phyloP scores from a whole-genome alignment of 2,329 filamentous ascomycete species.

The Sphaerulina populicola region DNA sequence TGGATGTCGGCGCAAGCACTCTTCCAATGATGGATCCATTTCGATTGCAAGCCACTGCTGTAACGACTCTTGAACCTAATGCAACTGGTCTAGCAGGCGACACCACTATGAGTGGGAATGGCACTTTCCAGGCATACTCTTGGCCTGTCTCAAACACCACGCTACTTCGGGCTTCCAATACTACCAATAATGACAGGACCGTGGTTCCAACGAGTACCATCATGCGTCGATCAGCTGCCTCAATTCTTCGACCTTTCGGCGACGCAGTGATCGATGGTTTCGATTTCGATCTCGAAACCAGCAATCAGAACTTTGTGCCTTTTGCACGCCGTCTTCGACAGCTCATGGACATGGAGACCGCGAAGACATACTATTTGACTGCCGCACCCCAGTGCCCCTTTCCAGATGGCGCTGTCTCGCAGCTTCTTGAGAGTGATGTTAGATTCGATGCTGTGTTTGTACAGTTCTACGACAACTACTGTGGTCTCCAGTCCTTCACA shows the following conservation, averaged over 20 bases:
- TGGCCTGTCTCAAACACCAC: neutral
- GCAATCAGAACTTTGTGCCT: slow-evolving; percentile 52
- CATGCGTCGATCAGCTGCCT: neutral
- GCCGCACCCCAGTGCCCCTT: slow-evolving; percentile 37
- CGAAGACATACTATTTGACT: slow-evolving; percentile 39
- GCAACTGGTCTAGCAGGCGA: neutral
- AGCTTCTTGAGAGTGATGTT: slow-evolving; percentile 54
- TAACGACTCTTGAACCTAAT: neutral
- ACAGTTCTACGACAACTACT: slow-evolving; percentile 46
- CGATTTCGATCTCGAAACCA: slow-evolving; percentile 65
- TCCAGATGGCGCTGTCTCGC: slow-evolving; percentile 30
- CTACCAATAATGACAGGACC: neutral
- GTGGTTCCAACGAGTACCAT: neutral
- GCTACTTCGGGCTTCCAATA: neutral
- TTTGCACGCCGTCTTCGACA: slow-evolving; percentile 32
- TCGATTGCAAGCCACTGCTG: neutral
- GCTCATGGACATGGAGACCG: slow-evolving; percentile 26
- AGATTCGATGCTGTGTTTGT: slow-evolving; percentile 39
- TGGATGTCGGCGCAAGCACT: neutral
- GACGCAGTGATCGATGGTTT: slow-evolving; percentile 61
- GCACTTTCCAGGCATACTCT: neutral
- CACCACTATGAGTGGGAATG: neutral
- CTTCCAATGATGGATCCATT: neutral
- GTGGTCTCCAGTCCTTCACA: slow-evolving; percentile 29
- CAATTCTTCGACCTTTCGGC: slow-evolving; percentile 57